These are phyloP conservation scores for Penicillium flavigenum DNA, from an alignment of 495 filamentous ascomycete species.

Conservation along the genomic window DNA sequence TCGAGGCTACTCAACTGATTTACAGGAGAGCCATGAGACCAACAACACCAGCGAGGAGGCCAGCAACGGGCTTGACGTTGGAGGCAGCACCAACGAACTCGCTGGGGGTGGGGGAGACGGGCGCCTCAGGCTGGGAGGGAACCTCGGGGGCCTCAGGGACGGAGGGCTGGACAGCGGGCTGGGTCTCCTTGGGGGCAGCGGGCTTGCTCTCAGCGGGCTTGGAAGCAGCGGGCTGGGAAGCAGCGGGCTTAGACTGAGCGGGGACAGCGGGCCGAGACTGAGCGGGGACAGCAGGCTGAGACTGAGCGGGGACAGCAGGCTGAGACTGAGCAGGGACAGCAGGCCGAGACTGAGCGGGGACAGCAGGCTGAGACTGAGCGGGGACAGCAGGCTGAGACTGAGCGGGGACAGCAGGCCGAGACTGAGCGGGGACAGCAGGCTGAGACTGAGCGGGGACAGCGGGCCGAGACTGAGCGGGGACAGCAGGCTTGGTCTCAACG, in stretches of 20 bases:
- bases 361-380: background rate
- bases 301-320: conserved; percentile 5
- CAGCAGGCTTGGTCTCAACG: conserved; percentile 11
- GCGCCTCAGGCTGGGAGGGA: conserved; percentile 21
- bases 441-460: background rate
- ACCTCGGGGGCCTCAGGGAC: background rate
- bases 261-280: background rate
- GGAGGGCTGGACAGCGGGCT: conserved; percentile 9
- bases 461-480: background rate
- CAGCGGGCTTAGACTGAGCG: conserved; percentile 6
- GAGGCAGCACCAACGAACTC: conserved; percentile 39
- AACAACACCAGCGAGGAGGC: conserved; percentile 41
- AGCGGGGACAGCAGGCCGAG: conserved; percentile 8
- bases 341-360: conserved; percentile 7
- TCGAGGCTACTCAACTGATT: conserved; percentile 20
- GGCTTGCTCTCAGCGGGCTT: conserved; percentile 4
- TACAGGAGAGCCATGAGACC: conserved; percentile 44
- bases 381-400: conserved; percentile 1
- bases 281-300: conserved; percentile 2
- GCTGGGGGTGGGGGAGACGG: conserved; percentile 14
- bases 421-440: background rate
- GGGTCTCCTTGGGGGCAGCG: conserved; percentile 4
- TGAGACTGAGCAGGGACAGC: background rate
- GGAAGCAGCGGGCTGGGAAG: conserved; percentile 6
- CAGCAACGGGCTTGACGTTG: conserved; percentile 36